phyloP scores from a whole-genome alignment of 2,329 filamentous ascomycete species.

The Fusarium citri region DNA sequence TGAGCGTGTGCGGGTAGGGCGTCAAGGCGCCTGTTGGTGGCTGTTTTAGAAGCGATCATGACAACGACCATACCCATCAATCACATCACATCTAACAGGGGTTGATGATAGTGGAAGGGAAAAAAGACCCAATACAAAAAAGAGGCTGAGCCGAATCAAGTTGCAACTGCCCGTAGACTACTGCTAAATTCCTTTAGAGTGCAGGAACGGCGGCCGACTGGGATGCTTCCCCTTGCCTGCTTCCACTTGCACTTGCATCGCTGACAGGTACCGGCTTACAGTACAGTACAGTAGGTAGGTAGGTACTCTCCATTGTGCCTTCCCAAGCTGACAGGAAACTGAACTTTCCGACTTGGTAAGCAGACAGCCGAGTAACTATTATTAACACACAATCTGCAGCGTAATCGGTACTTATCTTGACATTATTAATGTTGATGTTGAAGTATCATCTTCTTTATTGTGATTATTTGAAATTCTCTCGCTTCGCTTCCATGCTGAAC shows the following conservation, averaged over 20 bases:
- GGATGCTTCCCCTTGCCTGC: slow-evolving; percentile 8
- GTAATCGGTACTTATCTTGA: neutral
- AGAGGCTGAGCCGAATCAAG: slow-evolving; percentile 28
- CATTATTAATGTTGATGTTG: neutral
- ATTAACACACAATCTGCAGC: neutral
- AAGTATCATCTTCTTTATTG: neutral
- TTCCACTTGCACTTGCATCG: slow-evolving; percentile 9
- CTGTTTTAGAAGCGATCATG: slow-evolving; percentile 38
- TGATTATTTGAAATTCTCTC: neutral
- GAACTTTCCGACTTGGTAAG: neutral
- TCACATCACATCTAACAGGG: slow-evolving; percentile 8
- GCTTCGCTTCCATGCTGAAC: neutral
- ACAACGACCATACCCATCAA: slow-evolving; percentile 16
- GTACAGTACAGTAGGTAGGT: neutral
- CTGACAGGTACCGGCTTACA: slow-evolving; percentile 24
- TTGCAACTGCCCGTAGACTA: neutral
- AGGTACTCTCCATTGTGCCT: neutral
- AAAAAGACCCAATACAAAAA: slow-evolving; percentile 13
- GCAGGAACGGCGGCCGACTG: slow-evolving; percentile 29
- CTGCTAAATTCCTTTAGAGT: neutral
- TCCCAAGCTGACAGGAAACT: neutral
- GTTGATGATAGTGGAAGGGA: neutral
- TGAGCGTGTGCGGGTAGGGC: slow-evolving; percentile 40
- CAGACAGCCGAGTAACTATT: neutral
- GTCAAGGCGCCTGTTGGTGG: slow-evolving; percentile 46